Evolutionary conservation across 768 basidiomycete species (phyloP), one percentile per base, ranked within the genome.

Genomic region (Exidia glandulosa): DNA sequence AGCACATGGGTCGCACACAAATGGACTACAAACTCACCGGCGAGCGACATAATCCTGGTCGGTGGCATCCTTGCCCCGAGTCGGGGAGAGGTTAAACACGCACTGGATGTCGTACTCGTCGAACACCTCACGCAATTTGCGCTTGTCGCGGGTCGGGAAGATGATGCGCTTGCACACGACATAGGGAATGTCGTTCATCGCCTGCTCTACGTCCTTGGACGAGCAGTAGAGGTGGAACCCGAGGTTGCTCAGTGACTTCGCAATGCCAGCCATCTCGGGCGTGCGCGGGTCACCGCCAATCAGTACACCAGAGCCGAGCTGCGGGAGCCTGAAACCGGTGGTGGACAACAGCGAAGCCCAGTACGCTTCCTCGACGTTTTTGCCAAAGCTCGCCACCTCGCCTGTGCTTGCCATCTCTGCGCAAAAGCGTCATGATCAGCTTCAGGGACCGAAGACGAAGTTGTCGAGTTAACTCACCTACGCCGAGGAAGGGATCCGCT

Each of bases 11-110:
- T 54, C 23, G n/a, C 19, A n/a, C 23, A 10, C 3, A 36, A 7
- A 30, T 10, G 32, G 10, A 58, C 13, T 45, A 32, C 29, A 25
- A 60, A 77, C 82, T 66, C 68, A 88, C 85, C 88, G 81, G 69
- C 96, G 82, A 59, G 96, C 95, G 54, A 97, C 94, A 67, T 99
- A 99, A 66, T 98, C 94, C 69, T 97, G 91, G 69, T 98, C 96
- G 13, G 84, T 77, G 13, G 86, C 83, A 66, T 84, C 83, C 45
- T 74, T 76, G 33, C 87, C 94, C 5, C 93, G 85, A 59, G 81
- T 75, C 67, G 86, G 83, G 12, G 95, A 87, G 57, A 99, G 80
- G 75, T 98, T 97, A 74, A 98, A 84, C 47, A 99, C 96, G 54
- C 85, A 87, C 68, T 93, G 88, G 66, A 99, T 95, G 64, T 97